These are phyloP conservation scores for Thalia dealbata DNA, from an alignment of 176 grass and related monocot genomes.

Conservation along the genomic window DNA sequence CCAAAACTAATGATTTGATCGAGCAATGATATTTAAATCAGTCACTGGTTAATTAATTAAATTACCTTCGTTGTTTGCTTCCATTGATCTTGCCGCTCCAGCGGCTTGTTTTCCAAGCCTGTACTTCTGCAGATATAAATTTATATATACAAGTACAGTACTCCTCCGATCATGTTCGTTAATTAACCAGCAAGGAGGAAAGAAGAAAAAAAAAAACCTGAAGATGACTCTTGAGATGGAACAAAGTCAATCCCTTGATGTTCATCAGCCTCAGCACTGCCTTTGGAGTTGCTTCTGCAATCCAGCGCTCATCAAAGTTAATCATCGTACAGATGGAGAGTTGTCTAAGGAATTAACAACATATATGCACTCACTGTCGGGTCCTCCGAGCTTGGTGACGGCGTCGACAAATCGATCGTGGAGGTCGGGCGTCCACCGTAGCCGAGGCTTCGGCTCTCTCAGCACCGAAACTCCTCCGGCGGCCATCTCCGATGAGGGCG, in stretches of 20 bases:
- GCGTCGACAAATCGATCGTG: conserved; percentile 94
- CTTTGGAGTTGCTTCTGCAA: conserved; percentile 84
- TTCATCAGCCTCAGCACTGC: conserved; percentile 88
- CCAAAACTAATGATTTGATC: neutral
- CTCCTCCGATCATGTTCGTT: too few relatives aligned
- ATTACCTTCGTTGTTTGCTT: conserved; percentile 29
- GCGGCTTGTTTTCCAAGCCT: conserved; percentile 68
- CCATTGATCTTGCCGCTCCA: conserved; percentile 34
- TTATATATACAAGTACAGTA: too few relatives aligned
- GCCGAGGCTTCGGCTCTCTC: conserved; percentile 69
- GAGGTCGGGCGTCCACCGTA: conserved; percentile 89
- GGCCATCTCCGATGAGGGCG: conserved; percentile 6
- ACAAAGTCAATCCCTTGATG: conserved; percentile 84
- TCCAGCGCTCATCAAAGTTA: neutral
- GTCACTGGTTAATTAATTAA: too few relatives aligned
- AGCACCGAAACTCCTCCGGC: conserved; percentile 38
- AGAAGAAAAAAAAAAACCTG: conserved; percentile 47
- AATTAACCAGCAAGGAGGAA: neutral
- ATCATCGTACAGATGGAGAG: neutral
- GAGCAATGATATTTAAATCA: too few relatives aligned
- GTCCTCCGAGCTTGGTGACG: conserved; percentile 89
- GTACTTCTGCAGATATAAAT: conserved; percentile 54
- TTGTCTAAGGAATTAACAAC: neutral
- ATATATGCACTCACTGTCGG: conserved; percentile 48
- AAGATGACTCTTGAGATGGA: conserved; percentile 92